Base-by-base conservation (phyloP, 345 rosid genomes). In the Crucihimalaya himalaica region DNA sequence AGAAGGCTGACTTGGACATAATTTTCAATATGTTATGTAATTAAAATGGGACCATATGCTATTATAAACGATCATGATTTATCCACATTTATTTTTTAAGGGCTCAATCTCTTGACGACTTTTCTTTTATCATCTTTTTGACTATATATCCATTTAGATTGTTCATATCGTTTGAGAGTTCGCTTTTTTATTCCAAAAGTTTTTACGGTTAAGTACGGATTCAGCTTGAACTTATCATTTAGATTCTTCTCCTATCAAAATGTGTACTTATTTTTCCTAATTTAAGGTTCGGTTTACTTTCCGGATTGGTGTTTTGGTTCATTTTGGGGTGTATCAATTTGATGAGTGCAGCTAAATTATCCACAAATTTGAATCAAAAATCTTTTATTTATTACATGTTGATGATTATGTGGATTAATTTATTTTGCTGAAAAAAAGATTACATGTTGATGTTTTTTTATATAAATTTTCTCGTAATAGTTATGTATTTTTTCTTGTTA, bases 1-100 rank as follows among this genome's bases (percentile, higher is more conserved):
- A 53, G 65, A 45, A 43, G 7, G 63, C 45, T 68, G 63, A 68
- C 63, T 31, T 56, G 63, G 43, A 75, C 68, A 63, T 59, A 51
- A 56, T 42, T 62, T 76, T 6, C 9, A 9, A 20, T 61, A 29
- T 47, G 20, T 37, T 58, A 60, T 60, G 53, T 16, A 28, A 59
- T 20, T 28, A 34, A 19, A 37, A 19, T 9, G 61, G 39, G 63
- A 40, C 63, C 40, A 43, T 60, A 29, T 15, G 31, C 19, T 68
- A 75, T 67, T 5, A 59, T 39, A 42, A 68, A 21, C 27, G 40
- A 60, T 13, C 56, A 75, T 53, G 42, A 75, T 75, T 52, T 42
- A 16, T 32, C 63, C 56, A 68, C 18, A 13, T 1, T 60, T 42
- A 0, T 39, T 47, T 65, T 58, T 66, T 16, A 8, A 5, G 19